phyloP scores from a whole-genome alignment of 2,329 filamentous ascomycete species.

The Elsinoe necatrix region DNA sequence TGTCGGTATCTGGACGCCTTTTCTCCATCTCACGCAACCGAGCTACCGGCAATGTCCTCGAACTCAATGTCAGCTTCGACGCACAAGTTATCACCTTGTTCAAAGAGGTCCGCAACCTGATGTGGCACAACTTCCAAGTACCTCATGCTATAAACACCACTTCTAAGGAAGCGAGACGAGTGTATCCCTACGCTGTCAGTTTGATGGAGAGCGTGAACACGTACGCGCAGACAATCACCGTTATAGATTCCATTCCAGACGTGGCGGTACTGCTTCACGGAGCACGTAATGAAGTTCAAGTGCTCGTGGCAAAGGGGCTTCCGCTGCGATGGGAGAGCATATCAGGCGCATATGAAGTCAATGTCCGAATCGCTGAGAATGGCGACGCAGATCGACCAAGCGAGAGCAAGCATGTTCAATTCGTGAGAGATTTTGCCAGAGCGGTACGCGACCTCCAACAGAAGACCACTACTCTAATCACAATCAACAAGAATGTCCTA shows the following conservation, averaged over 20 bases:
- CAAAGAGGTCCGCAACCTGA: conserved; percentile 93
- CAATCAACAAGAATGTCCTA: conserved; percentile 72
- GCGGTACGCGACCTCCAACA: conserved; percentile 80
- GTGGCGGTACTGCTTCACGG: conserved; percentile 82
- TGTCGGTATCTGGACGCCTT: conserved; percentile 83
- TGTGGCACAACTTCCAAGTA: conserved; percentile 90
- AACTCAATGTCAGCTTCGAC: conserved; percentile 93
- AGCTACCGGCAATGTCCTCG: conserved; percentile 79
- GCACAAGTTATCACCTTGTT: conserved; percentile 94
- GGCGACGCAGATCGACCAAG: conserved; percentile 45
- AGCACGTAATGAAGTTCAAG: conserved; percentile 84
- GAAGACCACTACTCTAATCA: conserved; percentile 71
- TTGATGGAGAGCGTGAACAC: conserved; percentile 98
- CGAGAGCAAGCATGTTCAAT: conserved; percentile 92
- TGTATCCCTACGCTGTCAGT: conserved; percentile 96
- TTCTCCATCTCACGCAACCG: conserved; percentile 85
- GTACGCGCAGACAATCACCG: conserved; percentile 75
- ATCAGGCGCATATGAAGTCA: conserved; percentile 90
- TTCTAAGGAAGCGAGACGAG: conserved; percentile 96
- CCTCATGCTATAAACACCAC: conserved; percentile 92
- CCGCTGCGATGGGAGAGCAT: conserved; percentile 96
- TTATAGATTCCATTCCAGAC: conserved; percentile 76
- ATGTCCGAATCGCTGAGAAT: conserved; percentile 59
- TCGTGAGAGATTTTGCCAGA: conserved; percentile 85
- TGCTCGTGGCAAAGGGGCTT: conserved; percentile 74